Evolutionary conservation across 208 protist species (phyloP).

Genomic region (Wallacemonas sp.): DNA sequence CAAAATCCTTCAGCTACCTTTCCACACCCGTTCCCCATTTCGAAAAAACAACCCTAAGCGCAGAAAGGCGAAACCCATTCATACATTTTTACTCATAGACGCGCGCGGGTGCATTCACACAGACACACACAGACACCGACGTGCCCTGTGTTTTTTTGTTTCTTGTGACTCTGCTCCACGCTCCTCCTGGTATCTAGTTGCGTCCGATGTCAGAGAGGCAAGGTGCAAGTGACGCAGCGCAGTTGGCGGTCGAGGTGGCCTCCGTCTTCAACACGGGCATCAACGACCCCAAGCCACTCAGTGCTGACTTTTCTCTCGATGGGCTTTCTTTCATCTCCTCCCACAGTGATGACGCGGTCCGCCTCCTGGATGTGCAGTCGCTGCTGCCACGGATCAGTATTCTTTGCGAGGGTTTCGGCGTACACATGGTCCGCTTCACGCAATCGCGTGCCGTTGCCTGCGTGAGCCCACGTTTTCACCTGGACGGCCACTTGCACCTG

Average conservation of each 20-base stretch:
- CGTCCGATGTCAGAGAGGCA: background rate
- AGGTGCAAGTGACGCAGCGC: background rate
- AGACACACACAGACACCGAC: no score
- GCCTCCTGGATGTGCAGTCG: constrained; percentile 57
- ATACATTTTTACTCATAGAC: background rate
- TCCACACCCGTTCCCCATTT: no score
- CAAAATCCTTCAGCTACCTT: no score
- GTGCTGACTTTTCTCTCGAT: constrained; percentile 77
- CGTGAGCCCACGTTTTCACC: constrained; percentile 60
- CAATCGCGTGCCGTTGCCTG: constrained; percentile 63
- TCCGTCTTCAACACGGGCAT: constrained; percentile 74
- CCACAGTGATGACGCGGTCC: constrained; percentile 76
- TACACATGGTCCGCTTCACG: constrained; percentile 69
- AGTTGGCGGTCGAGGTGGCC: constrained; percentile 52
- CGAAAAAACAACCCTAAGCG: no score
- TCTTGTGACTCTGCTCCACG: no score
- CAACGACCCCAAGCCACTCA: constrained; percentile 68
- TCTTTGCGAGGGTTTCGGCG: constrained; percentile 54
- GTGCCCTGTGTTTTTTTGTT: no score
- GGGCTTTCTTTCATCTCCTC: constrained; percentile 68
- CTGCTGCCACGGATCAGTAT: constrained; percentile 57
- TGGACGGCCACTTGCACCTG: constrained; percentile 84
- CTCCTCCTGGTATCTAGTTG: no score
- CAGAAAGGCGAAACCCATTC: no score
- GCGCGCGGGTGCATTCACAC: background rate